A percentile compares a stretch with the other conserved stretches of the same genome.
These are phyloP conservation scores for Nakazawaea pomicola DNA, from an alignment of 805 yeast species.

Conservation along the genomic window DNA sequence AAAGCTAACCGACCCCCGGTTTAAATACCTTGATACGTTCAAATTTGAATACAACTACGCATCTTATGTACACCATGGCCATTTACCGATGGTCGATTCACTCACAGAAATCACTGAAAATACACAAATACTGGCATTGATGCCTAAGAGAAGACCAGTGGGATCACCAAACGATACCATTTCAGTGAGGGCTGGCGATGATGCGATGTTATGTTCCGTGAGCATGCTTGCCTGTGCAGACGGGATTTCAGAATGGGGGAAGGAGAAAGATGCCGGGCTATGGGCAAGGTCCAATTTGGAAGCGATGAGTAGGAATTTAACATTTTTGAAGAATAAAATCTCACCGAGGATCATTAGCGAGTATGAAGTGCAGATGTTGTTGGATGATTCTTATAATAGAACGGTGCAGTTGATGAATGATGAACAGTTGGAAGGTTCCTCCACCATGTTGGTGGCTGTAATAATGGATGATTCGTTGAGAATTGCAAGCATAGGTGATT, in stretches of 20 bases:
- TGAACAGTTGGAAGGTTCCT: slow-evolving; percentile 41
- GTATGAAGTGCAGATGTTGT: slow-evolving; percentile 34
- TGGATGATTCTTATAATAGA: slow-evolving; percentile 44
- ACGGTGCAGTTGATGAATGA: slow-evolving; percentile 47
- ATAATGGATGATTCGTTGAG: slow-evolving; percentile 41
- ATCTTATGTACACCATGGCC: slow-evolving; percentile 44
- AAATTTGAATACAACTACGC: slow-evolving; percentile 39
- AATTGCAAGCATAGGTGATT: slow-evolving; percentile 49
- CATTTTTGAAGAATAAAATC: slow-evolving; percentile 36
- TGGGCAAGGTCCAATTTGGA: slow-evolving; percentile 52
- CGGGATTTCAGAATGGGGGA: slow-evolving; percentile 53
- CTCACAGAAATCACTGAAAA: slow-evolving; percentile 47
- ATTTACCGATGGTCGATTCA: slow-evolving; percentile 38
- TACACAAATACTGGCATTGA: slow-evolving; percentile 33
- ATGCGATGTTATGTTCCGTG: slow-evolving; percentile 51
- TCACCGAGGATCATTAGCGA: slow-evolving; percentile 22
- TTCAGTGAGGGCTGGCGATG: slow-evolving; percentile 51
- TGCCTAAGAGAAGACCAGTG: slow-evolving; percentile 46
- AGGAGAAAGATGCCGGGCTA: slow-evolving; percentile 41
- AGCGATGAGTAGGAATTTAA: slow-evolving; percentile 38
- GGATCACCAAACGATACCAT: slow-evolving; percentile 50
- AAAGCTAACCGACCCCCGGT: slow-evolving; percentile 7
- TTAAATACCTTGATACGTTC: slow-evolving; percentile 10
- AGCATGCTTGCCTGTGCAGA: slow-evolving; percentile 50
- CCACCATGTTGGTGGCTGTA: slow-evolving; percentile 44